Evolutionary conservation across 805 yeast species (phyloP), one percentile per base, ranked within the genome.

Genomic region (Lipomyces orientalis): DNA sequence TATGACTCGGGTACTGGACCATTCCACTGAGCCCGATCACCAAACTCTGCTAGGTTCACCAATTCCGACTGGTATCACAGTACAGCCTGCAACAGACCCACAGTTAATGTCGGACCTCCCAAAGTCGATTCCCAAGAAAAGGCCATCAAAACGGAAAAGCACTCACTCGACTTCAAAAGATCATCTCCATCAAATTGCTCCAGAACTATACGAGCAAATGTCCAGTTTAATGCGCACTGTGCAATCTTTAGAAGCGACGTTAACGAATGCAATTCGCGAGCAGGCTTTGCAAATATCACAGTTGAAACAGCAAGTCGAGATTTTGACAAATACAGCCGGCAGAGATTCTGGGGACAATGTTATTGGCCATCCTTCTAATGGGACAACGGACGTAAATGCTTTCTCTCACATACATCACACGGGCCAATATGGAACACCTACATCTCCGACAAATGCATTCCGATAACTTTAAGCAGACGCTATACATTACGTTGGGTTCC

Each of bases 271-370:
- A 9, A 60, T 60, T 29, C 58, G 59, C n/a, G 63, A 60, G 64
- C 63, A 60, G 51, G 49, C 31, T 16, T 19, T 60, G 37, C 63
- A 60, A 34, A 60, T 60, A 12, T 9, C 46, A 31, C 62, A 60
- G 61, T 16, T 60, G 35, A 51, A 39, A 51, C 62, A 60, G 19
- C 63, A 60, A 63, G 1, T 60, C 46, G 60, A 58, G 58, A 10
- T 35, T 43, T 16, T 25, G 25, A 29, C 55, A 3, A 31, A 54
- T 14, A 8, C 19, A 55, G 25, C 43, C 4, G 58, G 37, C 19
- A 12, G 60, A 22, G 49, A 43, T 16, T 43, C 49, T 43, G 49
- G 22, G 8, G n/a, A n/a, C 49, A 19, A 43, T 43, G 49, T 39
- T 10, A 35, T 56, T 10, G 60, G 43, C 33, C 37, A 31, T 29